Evolutionary conservation across 495 filamentous ascomycete genomes (phyloP), one percentile per base, ranked within the genome.

Genomic region (Hypoxylon rickii): DNA sequence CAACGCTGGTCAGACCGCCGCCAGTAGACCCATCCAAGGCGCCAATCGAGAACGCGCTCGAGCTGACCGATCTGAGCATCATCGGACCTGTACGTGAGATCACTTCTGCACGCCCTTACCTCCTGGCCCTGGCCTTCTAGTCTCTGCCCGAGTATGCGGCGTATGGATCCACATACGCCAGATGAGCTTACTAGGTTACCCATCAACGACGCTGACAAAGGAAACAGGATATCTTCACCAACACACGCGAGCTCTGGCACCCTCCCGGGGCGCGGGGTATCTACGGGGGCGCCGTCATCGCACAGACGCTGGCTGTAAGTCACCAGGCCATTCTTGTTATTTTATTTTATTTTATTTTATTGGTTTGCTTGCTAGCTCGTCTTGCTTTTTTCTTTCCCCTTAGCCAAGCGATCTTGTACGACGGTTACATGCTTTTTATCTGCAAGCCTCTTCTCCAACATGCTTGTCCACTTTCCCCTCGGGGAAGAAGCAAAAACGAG

Each of bases 221-320:
- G 6, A 3, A 24, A 10, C 60, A 90, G 86, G 87, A 92, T 65
- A 83, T 97, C 51, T 98, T 91, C 77, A 97, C 94, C 22, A 98
- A 98, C 65, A 89, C 90, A 6, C 85, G 90, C 21, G 86, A 89
- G 18, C 79, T 92, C 48, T 96, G 91, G 90, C 90, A 95, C 52
- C 93, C 94, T 0, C 84, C 87, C 0, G 92, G 91, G 11, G 94
- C 93, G 12, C 86, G 94, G 20, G 93, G 94, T 37, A 88, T 98
- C 64, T 98, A 90, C 68, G 94, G 94, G 64, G 94, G 94, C 55
- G 83, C 87, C 33, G 91, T 91, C 1, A 97, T 98, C 53, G 92
- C 94, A 55, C 93, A 97, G 79, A 92, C 83, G 60, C 83, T 98
- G 21, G 81, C 86, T n/a, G 65, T 68, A 68, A 6, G 65, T 47